These are phyloP conservation scores for Amphirosellinia nigrospora DNA, from an alignment of 495 filamentous ascomycete species.

Conservation along the genomic window DNA sequence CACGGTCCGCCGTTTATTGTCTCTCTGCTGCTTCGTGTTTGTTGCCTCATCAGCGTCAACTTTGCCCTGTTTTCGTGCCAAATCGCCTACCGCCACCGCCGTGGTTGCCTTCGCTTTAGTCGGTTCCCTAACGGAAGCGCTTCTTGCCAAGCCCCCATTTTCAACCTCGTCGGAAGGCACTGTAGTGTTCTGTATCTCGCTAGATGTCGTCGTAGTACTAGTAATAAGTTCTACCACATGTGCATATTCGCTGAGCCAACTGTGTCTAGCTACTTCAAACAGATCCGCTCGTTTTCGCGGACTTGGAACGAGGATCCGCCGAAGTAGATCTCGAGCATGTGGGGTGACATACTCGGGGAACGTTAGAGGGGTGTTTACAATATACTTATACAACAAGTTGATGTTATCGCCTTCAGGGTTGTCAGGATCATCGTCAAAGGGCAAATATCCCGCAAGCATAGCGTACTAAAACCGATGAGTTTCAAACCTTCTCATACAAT, in stretches of 20 bases:
- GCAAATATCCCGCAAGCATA: conserved; percentile 98
- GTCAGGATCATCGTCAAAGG: conserved; percentile 97
- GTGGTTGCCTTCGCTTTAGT: conserved; percentile 67
- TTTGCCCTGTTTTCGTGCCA: conserved; percentile 76
- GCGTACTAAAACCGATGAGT: conserved; percentile 71
- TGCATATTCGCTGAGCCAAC: conserved; percentile 95
- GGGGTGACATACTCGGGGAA: conserved; percentile 99
- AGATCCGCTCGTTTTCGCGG: conserved; percentile 93
- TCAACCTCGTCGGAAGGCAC: conserved; percentile 71
- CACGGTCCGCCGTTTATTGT: conserved; percentile 91
- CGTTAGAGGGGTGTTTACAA: conserved; percentile 94
- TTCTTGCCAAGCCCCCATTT: conserved; percentile 72
- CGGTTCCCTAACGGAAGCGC: conserved; percentile 90
- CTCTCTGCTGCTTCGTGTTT: conserved; percentile 67
- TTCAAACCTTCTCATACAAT: background rate
- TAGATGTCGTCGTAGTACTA: conserved; percentile 85
- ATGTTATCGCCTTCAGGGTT: conserved; percentile 99
- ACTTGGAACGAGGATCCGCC: conserved; percentile 94
- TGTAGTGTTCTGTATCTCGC: conserved; percentile 84
- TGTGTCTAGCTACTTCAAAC: conserved; percentile 97
- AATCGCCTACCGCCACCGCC: conserved; percentile 65
- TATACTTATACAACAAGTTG: conserved; percentile 99
- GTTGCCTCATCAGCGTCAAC: conserved; percentile 70
- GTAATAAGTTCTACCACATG: conserved; percentile 96
- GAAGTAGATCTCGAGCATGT: conserved; percentile 89